Evolutionary conservation across 768 basidiomycete genomes (phyloP).

Genomic region (Hericium erinaceus): DNA sequence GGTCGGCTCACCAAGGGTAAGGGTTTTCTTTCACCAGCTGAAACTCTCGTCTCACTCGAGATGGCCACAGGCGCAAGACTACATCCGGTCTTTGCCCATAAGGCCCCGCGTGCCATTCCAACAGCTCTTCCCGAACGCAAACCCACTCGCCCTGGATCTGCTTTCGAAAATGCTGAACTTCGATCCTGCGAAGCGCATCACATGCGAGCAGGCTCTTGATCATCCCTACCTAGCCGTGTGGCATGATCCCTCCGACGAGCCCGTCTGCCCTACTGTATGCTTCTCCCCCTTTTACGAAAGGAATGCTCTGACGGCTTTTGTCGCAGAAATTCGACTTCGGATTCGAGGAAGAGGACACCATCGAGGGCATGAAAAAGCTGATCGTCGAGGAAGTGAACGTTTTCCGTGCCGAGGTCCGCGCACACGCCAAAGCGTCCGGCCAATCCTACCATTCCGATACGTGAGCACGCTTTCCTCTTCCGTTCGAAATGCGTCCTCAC

Average conservation of each 20-base stretch:
- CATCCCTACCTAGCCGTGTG: conserved; percentile 95
- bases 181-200: conserved; percentile 93
- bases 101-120: conserved; percentile 90
- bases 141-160: conserved; percentile 89
- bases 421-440: conserved; percentile 64
- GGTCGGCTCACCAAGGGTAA: conserved; percentile 87
- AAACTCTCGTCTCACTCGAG: not conserved
- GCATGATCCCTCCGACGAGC: conserved; percentile 97
- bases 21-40: conserved; percentile 16
- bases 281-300: not conserved
- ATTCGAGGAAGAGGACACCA: conserved; percentile 94
- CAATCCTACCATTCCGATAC: conserved; percentile 66
- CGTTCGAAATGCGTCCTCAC: not conserved
- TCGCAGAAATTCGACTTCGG: conserved; percentile 85
- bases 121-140: conserved; percentile 88
- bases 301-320: not conserved
- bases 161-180: conserved; percentile 88
- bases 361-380: conserved; percentile 93
- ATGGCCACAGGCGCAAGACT: conserved; percentile 75
- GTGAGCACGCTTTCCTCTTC: conserved; percentile 34
- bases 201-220: conserved; percentile 89
- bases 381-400: conserved; percentile 88
- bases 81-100: conserved; percentile 96
- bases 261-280: conserved; percentile 66
- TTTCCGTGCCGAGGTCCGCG: conserved; percentile 85